These are phyloP conservation scores for Tetradesmus lagerheimii DNA, from an alignment of 139 green algal species.

Conservation along the genomic window DNA sequence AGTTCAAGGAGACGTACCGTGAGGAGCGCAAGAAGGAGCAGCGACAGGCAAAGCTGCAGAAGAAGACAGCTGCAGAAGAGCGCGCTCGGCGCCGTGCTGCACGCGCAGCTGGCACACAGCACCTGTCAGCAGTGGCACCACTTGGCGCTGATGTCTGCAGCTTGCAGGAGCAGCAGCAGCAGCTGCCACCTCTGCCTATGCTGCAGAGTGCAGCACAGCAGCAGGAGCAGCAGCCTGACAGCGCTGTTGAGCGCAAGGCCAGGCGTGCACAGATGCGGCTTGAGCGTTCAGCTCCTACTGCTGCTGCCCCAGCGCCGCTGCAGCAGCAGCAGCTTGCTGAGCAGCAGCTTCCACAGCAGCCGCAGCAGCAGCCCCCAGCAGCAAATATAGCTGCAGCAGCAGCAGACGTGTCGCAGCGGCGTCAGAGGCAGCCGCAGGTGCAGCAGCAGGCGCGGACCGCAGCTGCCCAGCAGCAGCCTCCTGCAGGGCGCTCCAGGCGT, in stretches of 20 bases:
- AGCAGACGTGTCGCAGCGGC: background rate
- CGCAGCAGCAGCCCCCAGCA: background rate
- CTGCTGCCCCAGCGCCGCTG: background rate
- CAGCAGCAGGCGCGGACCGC: background rate
- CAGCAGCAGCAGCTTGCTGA: background rate
- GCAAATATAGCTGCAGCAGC: background rate
- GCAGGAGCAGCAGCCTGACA: background rate
- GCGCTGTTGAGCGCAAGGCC: background rate
- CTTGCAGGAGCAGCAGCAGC: background rate
- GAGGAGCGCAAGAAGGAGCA: constrained; percentile 18
- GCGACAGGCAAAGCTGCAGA: background rate
- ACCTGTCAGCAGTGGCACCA: background rate
- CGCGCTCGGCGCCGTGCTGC: background rate
- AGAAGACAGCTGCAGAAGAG: background rate
- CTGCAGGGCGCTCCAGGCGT: background rate
- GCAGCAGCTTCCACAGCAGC: background rate
- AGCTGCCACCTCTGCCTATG: background rate
- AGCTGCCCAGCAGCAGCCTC: constrained; percentile 1
- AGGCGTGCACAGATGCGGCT: background rate
- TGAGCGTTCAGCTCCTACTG: background rate
- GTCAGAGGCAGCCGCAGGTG: constrained; percentile 7
- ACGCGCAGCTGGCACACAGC: background rate
- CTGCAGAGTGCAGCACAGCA: background rate
- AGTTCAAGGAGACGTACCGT: background rate
- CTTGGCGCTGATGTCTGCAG: background rate